Base-by-base conservation (phyloP, 495 filamentous ascomycete genomes). In the Neurospora discreta region DNA sequence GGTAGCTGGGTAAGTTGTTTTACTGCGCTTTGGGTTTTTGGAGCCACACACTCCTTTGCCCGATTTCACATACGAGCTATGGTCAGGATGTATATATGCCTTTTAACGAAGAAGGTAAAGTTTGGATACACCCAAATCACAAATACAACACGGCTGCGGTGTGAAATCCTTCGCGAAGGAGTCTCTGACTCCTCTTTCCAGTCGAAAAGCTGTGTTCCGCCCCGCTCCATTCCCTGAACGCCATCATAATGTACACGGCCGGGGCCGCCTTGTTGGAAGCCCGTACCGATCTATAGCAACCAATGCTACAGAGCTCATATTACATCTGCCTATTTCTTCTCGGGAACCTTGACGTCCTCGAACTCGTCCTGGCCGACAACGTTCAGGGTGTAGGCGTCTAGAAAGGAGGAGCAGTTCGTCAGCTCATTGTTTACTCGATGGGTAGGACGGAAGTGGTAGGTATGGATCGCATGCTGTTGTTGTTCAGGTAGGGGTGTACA, bases 361-460 rank as follows among this genome's bases (percentile, higher is more conserved):
- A 99, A 99, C 73, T 99, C 93, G 80, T 99, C 95, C 82, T 98
- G 96, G 42, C 93, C 90, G 78, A 99, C 90, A 33, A 91, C 93
- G 69, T 84, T 86, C 78, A 99, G 91, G 10, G 95, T 98, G 81
- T 91, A 98, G 69, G 88, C 82, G 79, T 97, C 95, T 99, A 33
- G 72, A 70, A 71, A 68, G 41, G 16, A 68, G 36, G n/a, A n/a
- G 18, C 16, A 20, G 30, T 10, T 68, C 40, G 65, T 76, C 46
- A 72, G 70, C 43, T 39, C 46, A 4, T 11, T 9, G 30, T 30
- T 13, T 65, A 33, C 26, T 65, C 6, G 52, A 26, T 30, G 52
- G 26, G 23, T 15, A 33, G 52, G 26, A 65, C 52, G 26, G 52
- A 15, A 26, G 52, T 18, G 30, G 52, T 65, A 30, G 23, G 26